Conservation (phyloP, 352 stramenopile species). For the Lagenidium sp. region DNA sequence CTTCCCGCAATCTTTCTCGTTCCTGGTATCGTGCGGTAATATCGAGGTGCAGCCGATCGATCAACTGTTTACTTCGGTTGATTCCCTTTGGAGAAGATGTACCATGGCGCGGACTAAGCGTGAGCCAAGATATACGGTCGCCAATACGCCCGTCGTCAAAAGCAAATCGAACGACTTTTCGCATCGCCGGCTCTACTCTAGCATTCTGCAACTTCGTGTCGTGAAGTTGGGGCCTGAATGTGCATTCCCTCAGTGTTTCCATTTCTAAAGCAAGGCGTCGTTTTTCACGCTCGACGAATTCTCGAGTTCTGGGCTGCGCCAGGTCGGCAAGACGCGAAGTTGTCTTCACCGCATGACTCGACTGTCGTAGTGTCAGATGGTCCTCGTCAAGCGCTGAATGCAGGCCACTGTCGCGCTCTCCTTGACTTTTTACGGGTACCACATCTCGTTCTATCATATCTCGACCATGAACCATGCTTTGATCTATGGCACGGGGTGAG, state of each 20-base stretch:
- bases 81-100: neutral
- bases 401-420: too few relatives aligned
- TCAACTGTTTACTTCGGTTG: conserved; percentile 14
- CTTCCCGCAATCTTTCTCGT: conserved; percentile 35
- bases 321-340: conserved; percentile 15
- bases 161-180: conserved; percentile 4
- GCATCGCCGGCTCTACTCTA: neutral
- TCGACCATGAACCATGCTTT: too few relatives aligned
- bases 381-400: too few relatives aligned
- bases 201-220: neutral
- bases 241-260: conserved; percentile 51
- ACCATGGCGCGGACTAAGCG: conserved; percentile 31
- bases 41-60: conserved; percentile 59
- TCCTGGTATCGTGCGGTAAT: conserved; percentile 40
- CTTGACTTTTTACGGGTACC: too few relatives aligned
- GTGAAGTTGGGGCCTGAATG: conserved; percentile 30
- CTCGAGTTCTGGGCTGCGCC: conserved; percentile 37
- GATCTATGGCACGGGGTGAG: too few relatives aligned
- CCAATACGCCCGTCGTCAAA: neutral
- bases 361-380: too few relatives aligned
- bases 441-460: neutral
- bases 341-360: neutral
- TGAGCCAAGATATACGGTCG: conserved; percentile 35
- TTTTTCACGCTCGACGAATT: conserved; percentile 58
- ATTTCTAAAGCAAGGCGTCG: conserved; percentile 45